Base-by-base conservation (phyloP, 176 grass and related monocot genomes). In the Carex kokanica region DNA sequence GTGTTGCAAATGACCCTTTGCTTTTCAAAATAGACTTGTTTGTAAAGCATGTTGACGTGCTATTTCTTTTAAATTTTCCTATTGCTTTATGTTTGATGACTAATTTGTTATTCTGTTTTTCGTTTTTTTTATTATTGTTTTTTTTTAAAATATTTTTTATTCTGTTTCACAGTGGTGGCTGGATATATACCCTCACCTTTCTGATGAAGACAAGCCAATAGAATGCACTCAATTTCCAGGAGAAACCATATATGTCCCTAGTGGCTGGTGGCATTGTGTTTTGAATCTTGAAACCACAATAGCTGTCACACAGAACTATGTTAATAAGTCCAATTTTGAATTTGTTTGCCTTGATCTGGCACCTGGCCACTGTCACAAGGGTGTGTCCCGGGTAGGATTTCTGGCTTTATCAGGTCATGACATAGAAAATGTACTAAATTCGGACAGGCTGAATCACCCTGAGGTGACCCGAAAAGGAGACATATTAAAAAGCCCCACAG, bases 211-310 rank as follows among this genome's bases (percentile, higher is more conserved):
- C 77, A 98, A 94, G 79, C 95, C 95, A 85, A 72, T 95, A 75
- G 91, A 98, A 87, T 95, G 92, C 51, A 98, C 96, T 83, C 96
- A 98, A 72, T 64, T 93, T 16, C 89, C 96, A 58, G 96, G 96
- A 90, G 92, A 98, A 88, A 98, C 93, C 17, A 95, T 98, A 90
- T 98, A 86, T 88, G 93, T 98, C 89, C 96, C 96, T 45, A 98
- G 84, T 94, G 96, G 96, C 38, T 98, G 96, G 96, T 98, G 96
- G 96, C 96, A 98, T 90, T 98, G 96, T 36, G 93, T 98, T 89
- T 87, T 98, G 61, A 98, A 98, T 86, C 84, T 98, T 20, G 96
- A 98, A 84, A 95, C 84, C 56, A 93, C 92, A 34, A 24, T 98
- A 79, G 96, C 96, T 71, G 86, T 98, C 25, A 98, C 96, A 60